phyloP scores from a whole-genome alignment of 495 filamentous ascomycete species.

The Trypethelium eluteriae region DNA sequence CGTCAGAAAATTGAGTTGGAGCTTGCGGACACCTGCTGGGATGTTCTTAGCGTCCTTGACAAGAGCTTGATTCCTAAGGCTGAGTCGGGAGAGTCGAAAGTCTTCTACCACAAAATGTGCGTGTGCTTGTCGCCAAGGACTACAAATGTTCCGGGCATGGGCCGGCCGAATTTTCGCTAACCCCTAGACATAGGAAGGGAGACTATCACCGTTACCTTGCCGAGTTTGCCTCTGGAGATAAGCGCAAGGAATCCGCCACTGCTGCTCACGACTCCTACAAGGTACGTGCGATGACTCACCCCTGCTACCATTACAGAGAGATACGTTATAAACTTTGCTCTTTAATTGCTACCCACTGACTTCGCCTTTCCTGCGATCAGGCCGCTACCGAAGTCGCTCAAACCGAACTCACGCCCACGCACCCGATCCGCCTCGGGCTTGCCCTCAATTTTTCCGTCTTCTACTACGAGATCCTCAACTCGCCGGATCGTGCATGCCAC shows the following conservation, averaged over 20 bases:
- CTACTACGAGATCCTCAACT: constrained; percentile 99
- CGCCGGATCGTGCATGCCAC: constrained; percentile 96
- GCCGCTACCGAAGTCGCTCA: constrained; percentile 92
- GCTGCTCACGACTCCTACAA: constrained; percentile 98
- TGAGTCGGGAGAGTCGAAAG: constrained; percentile 96
- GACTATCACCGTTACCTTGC: constrained; percentile 99
- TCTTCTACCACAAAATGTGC: constrained; percentile 99
- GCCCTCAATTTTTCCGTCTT: constrained; percentile 99
- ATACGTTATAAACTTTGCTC: too few species aligned
- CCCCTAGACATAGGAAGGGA: constrained; percentile 68
- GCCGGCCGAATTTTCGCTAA: constrained; percentile 8
- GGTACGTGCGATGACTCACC: constrained; percentile 30
- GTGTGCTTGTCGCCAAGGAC: constrained; percentile 30
- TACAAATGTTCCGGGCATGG: neutral
- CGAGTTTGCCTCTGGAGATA: constrained; percentile 95
- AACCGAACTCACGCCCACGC: constrained; percentile 94
- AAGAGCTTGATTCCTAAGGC: constrained; percentile 95
- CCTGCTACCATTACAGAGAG: too few species aligned
- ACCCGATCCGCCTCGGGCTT: constrained; percentile 97
- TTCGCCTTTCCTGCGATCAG: constrained; percentile 31
- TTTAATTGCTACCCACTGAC: too few species aligned
- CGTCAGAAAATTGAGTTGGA: constrained; percentile 98
- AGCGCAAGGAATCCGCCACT: constrained; percentile 90
- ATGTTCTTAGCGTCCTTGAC: constrained; percentile 95
- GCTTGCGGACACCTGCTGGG: constrained; percentile 96